These are phyloP conservation scores for Cymodocea nodosa DNA, from an alignment of 116 monocot genomes.

Conservation along the genomic window DNA sequence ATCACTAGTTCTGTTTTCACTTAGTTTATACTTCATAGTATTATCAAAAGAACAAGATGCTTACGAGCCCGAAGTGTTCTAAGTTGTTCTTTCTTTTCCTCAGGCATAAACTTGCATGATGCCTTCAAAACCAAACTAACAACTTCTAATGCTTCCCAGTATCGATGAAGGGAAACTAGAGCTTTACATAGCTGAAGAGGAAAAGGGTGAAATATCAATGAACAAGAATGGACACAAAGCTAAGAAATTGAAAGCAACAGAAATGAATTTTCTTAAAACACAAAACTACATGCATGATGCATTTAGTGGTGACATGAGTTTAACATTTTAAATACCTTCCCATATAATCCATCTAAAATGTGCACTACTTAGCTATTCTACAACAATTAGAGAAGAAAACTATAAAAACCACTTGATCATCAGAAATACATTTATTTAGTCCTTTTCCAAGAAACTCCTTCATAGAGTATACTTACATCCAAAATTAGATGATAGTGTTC, in stretches of 20 bases:
- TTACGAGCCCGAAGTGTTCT: slow-evolving; percentile 72
- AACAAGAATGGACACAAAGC: neutral
- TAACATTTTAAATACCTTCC: too few relatives aligned
- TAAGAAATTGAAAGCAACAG: neutral
- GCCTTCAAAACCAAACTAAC: slow-evolving; percentile 44
- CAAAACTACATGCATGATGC: too few relatives aligned
- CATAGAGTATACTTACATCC: slow-evolving; percentile 30
- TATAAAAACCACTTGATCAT: neutral
- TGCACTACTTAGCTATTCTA: neutral
- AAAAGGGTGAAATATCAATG: neutral
- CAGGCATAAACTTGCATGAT: slow-evolving; percentile 28
- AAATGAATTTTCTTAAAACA: too few relatives aligned
- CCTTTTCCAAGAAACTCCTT: neutral
- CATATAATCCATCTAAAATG: too few relatives aligned
- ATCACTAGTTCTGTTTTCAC: neutral
- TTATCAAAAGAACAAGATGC: slow-evolving; percentile 12
- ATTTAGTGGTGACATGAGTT: too few relatives aligned
- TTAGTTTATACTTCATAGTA: neutral
- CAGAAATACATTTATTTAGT: neutral
- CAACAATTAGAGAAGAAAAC: neutral
- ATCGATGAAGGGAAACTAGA: slow-evolving; percentile 42
- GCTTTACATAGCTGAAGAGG: slow-evolving; percentile 68
- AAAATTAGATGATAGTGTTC: slow-evolving; percentile 56
- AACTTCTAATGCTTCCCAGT: slow-evolving; percentile 68
- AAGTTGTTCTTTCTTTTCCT: slow-evolving; percentile 72